phyloP scores from a whole-genome alignment of 2,329 filamentous ascomycete species.

The Xylaria multiplex region DNA sequence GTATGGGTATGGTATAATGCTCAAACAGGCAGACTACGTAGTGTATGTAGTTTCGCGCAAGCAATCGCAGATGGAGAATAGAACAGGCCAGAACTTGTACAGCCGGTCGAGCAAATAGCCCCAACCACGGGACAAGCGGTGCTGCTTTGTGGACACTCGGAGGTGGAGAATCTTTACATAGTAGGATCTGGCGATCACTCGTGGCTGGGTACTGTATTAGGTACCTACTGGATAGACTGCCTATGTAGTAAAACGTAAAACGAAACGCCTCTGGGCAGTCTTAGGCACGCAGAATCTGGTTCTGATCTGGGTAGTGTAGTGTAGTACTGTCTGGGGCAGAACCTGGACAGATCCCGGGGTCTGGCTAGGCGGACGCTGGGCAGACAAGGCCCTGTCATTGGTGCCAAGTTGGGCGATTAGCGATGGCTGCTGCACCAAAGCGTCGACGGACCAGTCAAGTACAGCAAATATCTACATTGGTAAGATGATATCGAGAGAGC shows the following conservation, averaged over 20 bases:
- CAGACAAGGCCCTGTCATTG: constrained; percentile 16
- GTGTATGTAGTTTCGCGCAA: constrained; percentile 26
- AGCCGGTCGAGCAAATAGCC: constrained; percentile 15
- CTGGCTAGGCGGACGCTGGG: constrained; percentile 25
- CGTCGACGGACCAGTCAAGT: constrained; percentile 8
- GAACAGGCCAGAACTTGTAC: constrained; percentile 29
- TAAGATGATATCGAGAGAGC: constrained; percentile 12
- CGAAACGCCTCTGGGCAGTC: constrained; percentile 5
- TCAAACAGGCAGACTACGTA: constrained; percentile 6
- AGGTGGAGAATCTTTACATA: constrained; percentile 26
- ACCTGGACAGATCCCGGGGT: constrained; percentile 15
- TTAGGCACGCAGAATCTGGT: too few species aligned
- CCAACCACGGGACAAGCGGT: background rate
- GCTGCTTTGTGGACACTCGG: constrained; percentile 30
- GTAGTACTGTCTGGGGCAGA: too few species aligned
- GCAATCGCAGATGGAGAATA: constrained; percentile 13
- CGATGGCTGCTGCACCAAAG: constrained; percentile 12
- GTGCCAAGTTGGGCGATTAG: constrained; percentile 15
- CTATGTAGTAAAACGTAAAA: constrained; percentile 17
- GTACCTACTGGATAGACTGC: background rate
- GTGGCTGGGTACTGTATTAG: constrained; percentile 16
- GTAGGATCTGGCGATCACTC: constrained; percentile 29
- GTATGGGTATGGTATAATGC: background rate
- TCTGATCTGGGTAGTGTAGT: too few species aligned
- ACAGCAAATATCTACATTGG: constrained; percentile 11